A percentile compares a stretch with the other conserved stretches of the same genome.
phyloP scores from a whole-genome alignment of 169 alveolate species.

The Cryptosporidium meleagridis region DNA sequence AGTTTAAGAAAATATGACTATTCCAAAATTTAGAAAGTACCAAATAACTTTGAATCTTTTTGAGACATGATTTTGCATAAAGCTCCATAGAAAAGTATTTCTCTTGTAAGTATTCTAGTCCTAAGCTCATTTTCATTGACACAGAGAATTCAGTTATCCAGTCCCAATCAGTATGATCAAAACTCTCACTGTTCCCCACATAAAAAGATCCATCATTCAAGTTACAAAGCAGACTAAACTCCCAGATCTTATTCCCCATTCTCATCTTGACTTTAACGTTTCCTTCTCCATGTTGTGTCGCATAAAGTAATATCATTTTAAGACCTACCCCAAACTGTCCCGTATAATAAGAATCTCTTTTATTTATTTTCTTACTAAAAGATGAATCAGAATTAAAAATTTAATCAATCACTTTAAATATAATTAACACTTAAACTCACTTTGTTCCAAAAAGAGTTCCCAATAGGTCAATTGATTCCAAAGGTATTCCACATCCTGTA shows the following conservation, averaged over 20 bases:
- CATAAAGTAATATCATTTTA: conserved; percentile 70
- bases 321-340: conserved; percentile 75
- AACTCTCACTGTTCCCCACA: conserved; percentile 62
- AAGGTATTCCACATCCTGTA: conserved; percentile 70
- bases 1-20: conserved; percentile 6
- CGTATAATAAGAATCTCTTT: conserved; percentile 50
- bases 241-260: conserved; percentile 55
- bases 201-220: conserved; percentile 52
- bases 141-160: conserved; percentile 73
- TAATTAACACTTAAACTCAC: conserved; percentile 18
- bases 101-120: conserved; percentile 30
- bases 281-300: conserved; percentile 46
- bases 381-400: background rate
- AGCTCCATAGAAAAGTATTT: conserved; percentile 54
- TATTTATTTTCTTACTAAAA: conserved; percentile 49
- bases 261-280: conserved; percentile 57
- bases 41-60: conserved; percentile 34
- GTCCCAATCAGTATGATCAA: conserved; percentile 21
- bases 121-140: conserved; percentile 3
- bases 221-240: conserved; percentile 40
- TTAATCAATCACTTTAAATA: background rate
- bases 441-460: conserved; percentile 71
- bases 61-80: conserved; percentile 10
- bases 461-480: conserved; percentile 58
- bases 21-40: conserved; percentile 43